Percentiles rank a stretch among this genome's conserved stretches.
Conservation (phyloP, 352 stramenopile genomes). For the Globisporangium apiculatum region DNA sequence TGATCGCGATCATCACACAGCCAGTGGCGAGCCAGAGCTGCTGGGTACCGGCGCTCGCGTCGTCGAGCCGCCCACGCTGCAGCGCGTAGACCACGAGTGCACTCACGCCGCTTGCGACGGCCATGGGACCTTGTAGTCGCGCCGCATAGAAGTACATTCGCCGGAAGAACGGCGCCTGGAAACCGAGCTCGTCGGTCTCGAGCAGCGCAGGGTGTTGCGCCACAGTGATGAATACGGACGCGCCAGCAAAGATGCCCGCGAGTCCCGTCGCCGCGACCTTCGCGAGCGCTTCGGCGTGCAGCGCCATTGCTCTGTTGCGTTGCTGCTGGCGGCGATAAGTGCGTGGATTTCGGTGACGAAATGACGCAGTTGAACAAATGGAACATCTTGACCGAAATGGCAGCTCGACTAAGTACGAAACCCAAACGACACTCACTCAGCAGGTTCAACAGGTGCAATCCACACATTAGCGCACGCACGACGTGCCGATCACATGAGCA, state of each 20-base stretch:
- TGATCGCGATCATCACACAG: slow-evolving; percentile 24
- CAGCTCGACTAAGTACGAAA: too few relatives aligned
- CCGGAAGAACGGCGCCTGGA: slow-evolving; percentile 70
- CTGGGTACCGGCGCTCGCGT: slow-evolving; percentile 18
- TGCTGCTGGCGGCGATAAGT: too few relatives aligned
- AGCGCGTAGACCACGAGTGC: slow-evolving; percentile 38
- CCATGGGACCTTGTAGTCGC: slow-evolving; percentile 52
- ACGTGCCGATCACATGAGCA: too few relatives aligned
- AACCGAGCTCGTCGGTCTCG: slow-evolving; percentile 38
- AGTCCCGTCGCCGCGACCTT: slow-evolving; percentile 51
- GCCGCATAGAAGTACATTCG: slow-evolving; percentile 75
- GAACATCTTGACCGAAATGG: too few relatives aligned
- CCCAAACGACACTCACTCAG: too few relatives aligned
- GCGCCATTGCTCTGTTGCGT: slow-evolving; percentile 10
- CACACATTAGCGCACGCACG: too few relatives aligned
- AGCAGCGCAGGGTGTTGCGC: slow-evolving; percentile 68
- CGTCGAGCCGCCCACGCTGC: slow-evolving; percentile 21
- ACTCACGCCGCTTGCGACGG: slow-evolving; percentile 42
- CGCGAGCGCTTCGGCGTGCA: slow-evolving; percentile 51
- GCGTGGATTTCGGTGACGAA: too few relatives aligned
- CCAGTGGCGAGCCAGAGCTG: slow-evolving; percentile 47
- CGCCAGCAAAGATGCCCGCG: slow-evolving; percentile 62
- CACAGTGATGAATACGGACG: slow-evolving; percentile 59
- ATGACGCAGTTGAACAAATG: too few relatives aligned
- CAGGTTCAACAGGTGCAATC: too few relatives aligned